A percentile compares a stretch with the other conserved stretches of the same genome.
phyloP scores from a whole-genome alignment of 148 eudicot genomes.

The Chenopodium formosanum region DNA sequence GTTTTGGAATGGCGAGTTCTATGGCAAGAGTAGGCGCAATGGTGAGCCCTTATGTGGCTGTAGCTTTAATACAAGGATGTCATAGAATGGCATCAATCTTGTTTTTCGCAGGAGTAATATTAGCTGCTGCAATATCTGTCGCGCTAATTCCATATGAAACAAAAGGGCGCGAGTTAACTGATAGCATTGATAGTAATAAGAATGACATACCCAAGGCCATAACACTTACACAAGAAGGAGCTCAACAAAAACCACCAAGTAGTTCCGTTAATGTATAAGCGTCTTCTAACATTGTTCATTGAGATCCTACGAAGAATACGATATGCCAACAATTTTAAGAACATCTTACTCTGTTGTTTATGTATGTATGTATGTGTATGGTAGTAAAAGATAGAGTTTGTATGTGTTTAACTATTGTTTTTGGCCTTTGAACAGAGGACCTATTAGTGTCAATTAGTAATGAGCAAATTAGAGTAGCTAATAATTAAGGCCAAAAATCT shows the following conservation, averaged over 20 bases:
- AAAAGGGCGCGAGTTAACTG: slow-evolving; percentile 59
- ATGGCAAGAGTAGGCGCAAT: slow-evolving; percentile 83
- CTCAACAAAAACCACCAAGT: not conserved
- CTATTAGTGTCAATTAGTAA: too few relatives aligned
- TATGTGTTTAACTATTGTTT: not conserved
- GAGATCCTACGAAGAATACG: not conserved
- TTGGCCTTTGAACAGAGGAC: not conserved
- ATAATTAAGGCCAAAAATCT: not conserved
- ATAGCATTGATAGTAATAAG: slow-evolving; percentile 25
- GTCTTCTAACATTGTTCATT: not conserved
- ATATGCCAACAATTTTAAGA: not conserved
- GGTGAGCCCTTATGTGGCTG: slow-evolving; percentile 76
- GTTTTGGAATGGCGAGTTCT: slow-evolving; percentile 72
- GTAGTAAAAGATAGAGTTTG: not conserved
- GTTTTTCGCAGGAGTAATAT: slow-evolving; percentile 52
- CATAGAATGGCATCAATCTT: slow-evolving; percentile 54
- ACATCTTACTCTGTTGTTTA: not conserved
- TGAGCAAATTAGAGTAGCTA: not conserved
- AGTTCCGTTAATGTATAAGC: not conserved
- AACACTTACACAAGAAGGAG: not conserved
- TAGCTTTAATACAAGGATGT: slow-evolving; percentile 60
- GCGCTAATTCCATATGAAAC: slow-evolving; percentile 69
- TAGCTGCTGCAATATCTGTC: slow-evolving; percentile 51
- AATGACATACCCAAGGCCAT: not conserved
- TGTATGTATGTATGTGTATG: not conserved